A percentile compares a stretch with the other conserved stretches of the same genome.
Conservation (phyloP, 2,329 filamentous ascomycete species). For the Cladosporium sp. region DNA sequence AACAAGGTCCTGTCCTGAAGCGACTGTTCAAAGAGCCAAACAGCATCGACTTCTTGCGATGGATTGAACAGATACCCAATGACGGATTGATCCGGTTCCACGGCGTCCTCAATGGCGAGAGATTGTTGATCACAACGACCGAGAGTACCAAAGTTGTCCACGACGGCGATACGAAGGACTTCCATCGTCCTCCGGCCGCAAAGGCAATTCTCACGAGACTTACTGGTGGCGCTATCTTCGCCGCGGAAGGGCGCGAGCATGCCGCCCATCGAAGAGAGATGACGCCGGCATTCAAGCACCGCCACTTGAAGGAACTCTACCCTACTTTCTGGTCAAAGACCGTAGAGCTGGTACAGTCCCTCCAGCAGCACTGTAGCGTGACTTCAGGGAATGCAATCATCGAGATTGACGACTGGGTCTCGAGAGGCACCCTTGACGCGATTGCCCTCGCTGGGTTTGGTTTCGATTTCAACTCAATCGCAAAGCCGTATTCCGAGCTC, state of each 20-base stretch:
- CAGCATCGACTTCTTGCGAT: slow-evolving; percentile 43
- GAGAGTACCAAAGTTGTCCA: slow-evolving; percentile 53
- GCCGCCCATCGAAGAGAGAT: slow-evolving; percentile 67
- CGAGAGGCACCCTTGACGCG: slow-evolving; percentile 57
- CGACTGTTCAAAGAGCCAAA: slow-evolving; percentile 30
- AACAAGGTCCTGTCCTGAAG: neutral
- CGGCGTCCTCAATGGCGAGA: slow-evolving; percentile 44
- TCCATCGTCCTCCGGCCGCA: slow-evolving; percentile 49
- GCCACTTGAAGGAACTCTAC: slow-evolving; percentile 82
- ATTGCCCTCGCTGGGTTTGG: slow-evolving; percentile 60
- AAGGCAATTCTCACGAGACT: slow-evolving; percentile 50
- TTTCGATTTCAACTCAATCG: slow-evolving; percentile 55
- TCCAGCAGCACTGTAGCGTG: neutral
- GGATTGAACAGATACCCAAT: slow-evolving; percentile 52
- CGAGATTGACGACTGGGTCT: slow-evolving; percentile 49
- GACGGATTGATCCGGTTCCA: slow-evolving; percentile 53
- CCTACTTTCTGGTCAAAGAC: slow-evolving; percentile 78
- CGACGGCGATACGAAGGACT: slow-evolving; percentile 55
- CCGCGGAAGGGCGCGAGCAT: slow-evolving; percentile 36
- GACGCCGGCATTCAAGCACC: slow-evolving; percentile 80
- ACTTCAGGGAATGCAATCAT: slow-evolving; percentile 30
- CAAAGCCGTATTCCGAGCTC: slow-evolving; percentile 35
- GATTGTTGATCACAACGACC: slow-evolving; percentile 41
- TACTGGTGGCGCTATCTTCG: slow-evolving; percentile 19
- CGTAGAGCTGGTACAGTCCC: neutral